Percentiles rank a stretch among this genome's conserved stretches.
Conservation (phyloP, 192 early-diverging fungal genomes). For the Martensiomyces pterosporus region DNA sequence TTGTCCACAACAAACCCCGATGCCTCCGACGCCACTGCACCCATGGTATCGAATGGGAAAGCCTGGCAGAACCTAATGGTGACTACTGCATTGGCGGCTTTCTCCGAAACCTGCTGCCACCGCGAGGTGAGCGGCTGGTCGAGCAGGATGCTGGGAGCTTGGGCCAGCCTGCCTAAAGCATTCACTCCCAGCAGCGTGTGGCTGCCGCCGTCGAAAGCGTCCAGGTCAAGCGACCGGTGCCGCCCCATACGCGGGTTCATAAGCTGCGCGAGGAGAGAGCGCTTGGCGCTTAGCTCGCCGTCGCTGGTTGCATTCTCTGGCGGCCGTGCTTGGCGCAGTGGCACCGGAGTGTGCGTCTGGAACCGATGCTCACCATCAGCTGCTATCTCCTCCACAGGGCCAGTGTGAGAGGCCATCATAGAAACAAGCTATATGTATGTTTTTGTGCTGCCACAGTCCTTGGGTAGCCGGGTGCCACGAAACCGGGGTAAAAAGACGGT, state of each 20-base stretch:
- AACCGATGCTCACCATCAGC: neutral
- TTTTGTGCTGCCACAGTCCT: no score
- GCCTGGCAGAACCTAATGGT: conserved; percentile 59
- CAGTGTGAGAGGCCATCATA: no score
- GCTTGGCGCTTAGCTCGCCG: conserved; percentile 3
- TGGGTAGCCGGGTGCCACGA: no score
- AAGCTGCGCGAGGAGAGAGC: conserved; percentile 1
- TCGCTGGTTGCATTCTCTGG: conserved; percentile 9
- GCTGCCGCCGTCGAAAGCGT: neutral
- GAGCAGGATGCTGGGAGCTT: neutral
- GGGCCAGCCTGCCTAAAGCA: no score
- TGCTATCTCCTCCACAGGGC: no score
- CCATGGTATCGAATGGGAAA: conserved; percentile 4
- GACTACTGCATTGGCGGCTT: conserved; percentile 66
- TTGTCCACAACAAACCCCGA: conserved; percentile 83
- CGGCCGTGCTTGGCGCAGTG: neutral
- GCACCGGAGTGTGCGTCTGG: conserved; percentile 6
- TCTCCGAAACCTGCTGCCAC: conserved; percentile 70
- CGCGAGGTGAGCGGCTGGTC: conserved; percentile 43
- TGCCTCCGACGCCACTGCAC: conserved; percentile 63
- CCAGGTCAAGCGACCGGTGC: conserved; percentile 5
- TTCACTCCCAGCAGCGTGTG: no score
- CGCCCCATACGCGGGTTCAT: conserved; percentile 1
- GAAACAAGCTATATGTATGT: no score
- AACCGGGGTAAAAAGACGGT: no score